Conservation (phyloP, 2,329 filamentous ascomycete species). For the Aureobasidium subglaciale region DNA sequence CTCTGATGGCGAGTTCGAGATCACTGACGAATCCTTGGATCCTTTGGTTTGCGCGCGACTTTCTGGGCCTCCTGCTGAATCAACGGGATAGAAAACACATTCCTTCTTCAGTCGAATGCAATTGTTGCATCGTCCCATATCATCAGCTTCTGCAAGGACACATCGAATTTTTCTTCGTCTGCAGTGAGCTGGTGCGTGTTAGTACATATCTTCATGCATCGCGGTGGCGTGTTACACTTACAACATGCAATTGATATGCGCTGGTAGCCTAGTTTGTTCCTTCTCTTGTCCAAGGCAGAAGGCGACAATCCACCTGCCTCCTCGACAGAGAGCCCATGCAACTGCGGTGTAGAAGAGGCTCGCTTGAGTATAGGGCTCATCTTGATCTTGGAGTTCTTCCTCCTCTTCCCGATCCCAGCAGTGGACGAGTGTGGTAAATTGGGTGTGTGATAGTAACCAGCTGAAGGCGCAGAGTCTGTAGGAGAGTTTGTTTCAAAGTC, state of each 20-base stretch:
- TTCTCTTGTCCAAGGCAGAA: conserved; percentile 12
- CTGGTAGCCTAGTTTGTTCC: conserved; percentile 94
- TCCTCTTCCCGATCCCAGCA: conserved; percentile 2
- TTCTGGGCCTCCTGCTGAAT: conserved; percentile 56
- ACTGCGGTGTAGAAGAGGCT: conserved; percentile 10
- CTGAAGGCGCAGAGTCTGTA: neutral
- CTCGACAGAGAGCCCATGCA: neutral
- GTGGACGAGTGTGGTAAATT: neutral
- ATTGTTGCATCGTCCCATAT: conserved; percentile 74
- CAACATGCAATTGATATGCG: conserved; percentile 91
- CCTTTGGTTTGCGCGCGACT: conserved; percentile 36
- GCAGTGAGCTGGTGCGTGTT: conserved; percentile 63
- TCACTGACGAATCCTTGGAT: conserved; percentile 18
- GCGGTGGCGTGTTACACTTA: conserved; percentile 47
- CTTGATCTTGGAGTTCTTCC: conserved; percentile 15
- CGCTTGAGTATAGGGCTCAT: conserved; percentile 16
- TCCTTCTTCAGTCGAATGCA: conserved; percentile 93
- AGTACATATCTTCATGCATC: conserved; percentile 10
- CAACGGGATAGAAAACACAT: conserved; percentile 85
- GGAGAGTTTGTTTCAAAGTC: conserved; percentile 4
- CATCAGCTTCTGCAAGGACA: conserved; percentile 65
- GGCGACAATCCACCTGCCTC: conserved; percentile 7
- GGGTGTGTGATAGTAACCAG: neutral
- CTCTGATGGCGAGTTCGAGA: conserved; percentile 17
- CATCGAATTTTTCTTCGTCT: conserved; percentile 91